Base-by-base conservation (phyloP, 805 yeast species). In the Pichia kluyveri region DNA sequence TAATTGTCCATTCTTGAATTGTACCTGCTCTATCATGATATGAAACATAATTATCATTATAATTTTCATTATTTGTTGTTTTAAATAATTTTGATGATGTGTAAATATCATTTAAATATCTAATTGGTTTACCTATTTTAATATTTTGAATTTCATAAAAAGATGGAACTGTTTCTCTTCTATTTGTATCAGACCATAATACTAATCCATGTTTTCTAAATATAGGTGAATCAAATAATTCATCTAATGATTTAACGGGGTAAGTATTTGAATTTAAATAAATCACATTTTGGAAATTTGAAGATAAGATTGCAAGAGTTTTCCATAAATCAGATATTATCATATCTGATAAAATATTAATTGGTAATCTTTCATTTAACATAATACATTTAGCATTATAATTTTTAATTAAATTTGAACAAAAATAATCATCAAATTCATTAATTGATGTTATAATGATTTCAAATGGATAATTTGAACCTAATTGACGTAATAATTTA, bases 181-280 rank as follows among this genome's bases (percentile, higher is more conserved):
- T 70, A 87, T 88, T 82, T 50, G 78, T 77, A 63, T 83, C 88
- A 0, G 88, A 88, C 88, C 88, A 83, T 19, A 78, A 73, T 15
- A 80, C 69, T 60, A 80, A 62, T 0, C 77, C 75, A n/a, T 63
- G 60, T 10, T 68, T 60, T 31, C 64, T 56, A 62, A 67, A 80
- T 14, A 78, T 67, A 6, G 68, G 61, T 0, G 76, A 69, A 2
- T 63, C 62, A 49, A 81, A 75, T 26, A 82, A 56, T 15, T 64
- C 57, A 49, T 77, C 80, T 1, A 89, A 81, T 11, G 60, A 48
- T 5, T 77, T 60, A 27, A 72, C 65, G 3, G 76, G 71, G 43
- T 71, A 59, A 48, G 70, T 72, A 55, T 75, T 79, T 41, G 74
- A 65, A 56, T 73, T 79, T 30, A 75, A 56, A 10, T 71, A 52